These are phyloP conservation scores for Helicostylum pulchrum DNA, from an alignment of 192 early-diverging fungal genomes.

Conservation along the genomic window DNA sequence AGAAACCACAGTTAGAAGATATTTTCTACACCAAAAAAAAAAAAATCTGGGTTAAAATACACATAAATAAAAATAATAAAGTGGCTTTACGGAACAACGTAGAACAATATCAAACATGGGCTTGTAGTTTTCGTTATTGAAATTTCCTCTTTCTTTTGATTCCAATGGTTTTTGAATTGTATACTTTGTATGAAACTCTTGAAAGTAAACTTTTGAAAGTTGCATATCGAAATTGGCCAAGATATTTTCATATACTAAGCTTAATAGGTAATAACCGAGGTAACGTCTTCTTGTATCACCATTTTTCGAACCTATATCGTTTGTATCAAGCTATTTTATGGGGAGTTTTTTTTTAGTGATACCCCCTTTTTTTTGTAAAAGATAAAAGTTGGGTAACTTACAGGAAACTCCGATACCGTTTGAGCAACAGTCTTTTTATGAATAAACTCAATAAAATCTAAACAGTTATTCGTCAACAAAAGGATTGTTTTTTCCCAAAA, in stretches of 20 bases:
- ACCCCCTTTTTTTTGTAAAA: neutral
- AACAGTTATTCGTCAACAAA: neutral
- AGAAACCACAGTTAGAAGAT: neutral
- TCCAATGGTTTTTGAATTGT: neutral
- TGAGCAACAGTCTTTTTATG: neutral
- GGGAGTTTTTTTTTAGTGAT: neutral
- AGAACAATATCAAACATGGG: neutral
- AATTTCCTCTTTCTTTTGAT: neutral
- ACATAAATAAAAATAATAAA: neutral
- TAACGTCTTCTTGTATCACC: slow-evolving; percentile 10
- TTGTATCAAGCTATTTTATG: neutral
- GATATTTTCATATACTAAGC: slow-evolving; percentile 6
- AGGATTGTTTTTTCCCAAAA: slow-evolving; percentile 8
- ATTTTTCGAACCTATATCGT: neutral
- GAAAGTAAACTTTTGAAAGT: slow-evolving; percentile 12
- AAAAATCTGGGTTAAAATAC: neutral
- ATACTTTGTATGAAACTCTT: slow-evolving; percentile 19
- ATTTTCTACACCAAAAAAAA: slow-evolving; percentile 1
- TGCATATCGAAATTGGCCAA: slow-evolving; percentile 18
- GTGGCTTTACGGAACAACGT: neutral
- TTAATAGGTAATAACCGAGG: slow-evolving; percentile 14
- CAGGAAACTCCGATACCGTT: neutral
- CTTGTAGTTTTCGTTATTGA: neutral
- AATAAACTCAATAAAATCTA: slow-evolving; percentile 17
- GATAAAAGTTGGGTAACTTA: neutral